Base-by-base conservation (phyloP, 2,329 filamentous ascomycete genomes). In the Pestalotiopsis sp. region DNA sequence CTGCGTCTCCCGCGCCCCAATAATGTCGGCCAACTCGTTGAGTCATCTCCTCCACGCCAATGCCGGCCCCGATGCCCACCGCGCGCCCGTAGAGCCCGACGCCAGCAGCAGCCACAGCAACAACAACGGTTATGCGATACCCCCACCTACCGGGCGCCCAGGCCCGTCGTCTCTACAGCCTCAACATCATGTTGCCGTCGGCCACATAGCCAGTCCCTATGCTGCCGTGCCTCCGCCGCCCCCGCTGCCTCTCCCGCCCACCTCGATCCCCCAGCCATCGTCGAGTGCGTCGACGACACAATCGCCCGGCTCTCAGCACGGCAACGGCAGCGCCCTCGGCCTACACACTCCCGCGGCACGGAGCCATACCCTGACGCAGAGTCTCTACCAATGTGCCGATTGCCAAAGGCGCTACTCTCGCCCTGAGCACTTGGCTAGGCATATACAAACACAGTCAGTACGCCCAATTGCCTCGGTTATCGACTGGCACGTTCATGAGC, bases 361-460 rank as follows among this genome's bases (percentile, higher is more conserved):
- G 20, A 74, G 72, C 57, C 74, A 75, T 60, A 67, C 69, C 40
- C 70, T 71, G 66, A 73, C 71, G 12, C 67, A 72, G 65, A 82
- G 81, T 49, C 71, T 83, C 23, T 84, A 87, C 72, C 84, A 86
- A 66, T 87, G 85, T 69, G 83, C 83, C 65, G 83, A 87, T 71
- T 87, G 85, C 72, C 81, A 84, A 64, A 80, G 82, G 70, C 80
- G 84, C 20, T 87, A 87, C 72, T 86, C 84, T 49, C 82, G 85
- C 13, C 85, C 85, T 3, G 86, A 87, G 73, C 85, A 87, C 72
- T 83, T 87, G 12, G 85, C 86, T 36, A 69, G 74, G 7, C 74
- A 75, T 57, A 75, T 75, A n/a, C 74, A 75, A 65, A 75, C 74
- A 20, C 74, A 66, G 64, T 66, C 45, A 66, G 64, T 66, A 57